A percentile compares a stretch with the other conserved stretches of the same genome.
phyloP scores from a whole-genome alignment of 805 yeast species.

The Metschnikowia gruessii region DNA sequence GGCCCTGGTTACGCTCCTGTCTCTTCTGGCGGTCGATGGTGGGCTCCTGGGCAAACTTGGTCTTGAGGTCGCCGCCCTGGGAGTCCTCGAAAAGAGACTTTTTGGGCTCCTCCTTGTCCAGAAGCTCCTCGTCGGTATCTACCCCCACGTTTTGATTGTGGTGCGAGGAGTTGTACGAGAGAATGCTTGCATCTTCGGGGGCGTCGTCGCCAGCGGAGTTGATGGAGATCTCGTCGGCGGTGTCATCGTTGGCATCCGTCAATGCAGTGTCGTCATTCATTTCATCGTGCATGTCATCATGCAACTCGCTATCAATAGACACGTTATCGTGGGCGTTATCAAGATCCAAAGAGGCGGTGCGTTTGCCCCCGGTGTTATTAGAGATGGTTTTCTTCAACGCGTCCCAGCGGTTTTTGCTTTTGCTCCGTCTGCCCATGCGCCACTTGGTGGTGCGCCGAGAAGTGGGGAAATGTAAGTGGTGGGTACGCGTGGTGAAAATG shows the following conservation, averaged over 20 bases:
- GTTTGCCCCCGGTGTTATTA: conserved; percentile 11
- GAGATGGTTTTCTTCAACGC: conserved; percentile 27
- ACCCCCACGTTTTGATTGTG: conserved; percentile 9
- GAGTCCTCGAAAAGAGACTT: neutral
- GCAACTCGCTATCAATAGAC: conserved; percentile 16
- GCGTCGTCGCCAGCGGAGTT: neutral
- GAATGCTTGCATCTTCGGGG: conserved; percentile 5
- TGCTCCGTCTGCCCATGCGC: conserved; percentile 7
- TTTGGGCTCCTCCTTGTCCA: neutral
- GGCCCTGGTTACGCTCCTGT: conserved; percentile 5
- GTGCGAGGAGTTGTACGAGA: conserved; percentile 1
- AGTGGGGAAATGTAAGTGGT: conserved; percentile 1
- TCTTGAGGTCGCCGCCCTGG: conserved; percentile 7
- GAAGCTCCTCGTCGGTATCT: conserved; percentile 16
- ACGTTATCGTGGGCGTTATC: conserved; percentile 2
- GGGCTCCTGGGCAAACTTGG: conserved; percentile 17
- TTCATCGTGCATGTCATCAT: neutral
- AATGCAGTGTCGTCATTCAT: neutral
- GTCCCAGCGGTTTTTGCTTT: conserved; percentile 18
- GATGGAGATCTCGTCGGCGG: conserved; percentile 5
- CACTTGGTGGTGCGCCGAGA: conserved; percentile 11
- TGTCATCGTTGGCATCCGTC: conserved; percentile 7
- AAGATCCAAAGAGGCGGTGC: neutral
- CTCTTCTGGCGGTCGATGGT: conserved; percentile 15
- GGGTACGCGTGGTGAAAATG: conserved; percentile 31